These are phyloP conservation scores for Neurospora crassa DNA, from an alignment of 2,329 filamentous ascomycete genomes.

Conservation along the genomic window DNA sequence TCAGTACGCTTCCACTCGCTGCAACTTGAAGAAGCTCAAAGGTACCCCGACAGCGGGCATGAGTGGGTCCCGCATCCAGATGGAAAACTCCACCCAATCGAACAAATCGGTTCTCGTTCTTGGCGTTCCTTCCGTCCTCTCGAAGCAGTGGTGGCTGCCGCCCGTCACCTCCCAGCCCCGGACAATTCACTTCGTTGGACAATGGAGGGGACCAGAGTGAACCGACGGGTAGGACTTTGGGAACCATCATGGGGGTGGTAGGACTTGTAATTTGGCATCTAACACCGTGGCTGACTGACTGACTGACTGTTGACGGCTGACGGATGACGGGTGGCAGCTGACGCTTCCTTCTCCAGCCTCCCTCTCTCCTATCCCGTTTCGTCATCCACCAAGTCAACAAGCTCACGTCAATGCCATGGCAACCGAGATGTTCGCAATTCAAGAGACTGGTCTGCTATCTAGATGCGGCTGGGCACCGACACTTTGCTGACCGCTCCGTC, in stretches of 20 bases:
- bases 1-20: neutral
- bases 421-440: neutral
- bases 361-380: neutral
- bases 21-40: neutral
- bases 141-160: neutral
- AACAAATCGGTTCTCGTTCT: neutral
- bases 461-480: neutral
- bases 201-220: neutral
- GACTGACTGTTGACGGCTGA: neutral
- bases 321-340: neutral
- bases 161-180: neutral
- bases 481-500: neutral
- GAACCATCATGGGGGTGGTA: neutral
- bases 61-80: neutral
- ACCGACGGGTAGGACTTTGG: neutral
- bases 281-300: neutral
- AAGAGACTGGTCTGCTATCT: neutral
- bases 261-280: neutral
- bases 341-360: neutral
- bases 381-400: neutral
- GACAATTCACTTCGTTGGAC: neutral
- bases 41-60: neutral
- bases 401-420: neutral
- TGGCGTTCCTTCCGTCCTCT: neutral
- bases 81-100: neutral